Percentiles rank a stretch among this genome's conserved stretches.
Evolutionary conservation across 2,329 filamentous ascomycete genomes (phyloP).

Genomic region (Neofusicoccum cordaticola): DNA sequence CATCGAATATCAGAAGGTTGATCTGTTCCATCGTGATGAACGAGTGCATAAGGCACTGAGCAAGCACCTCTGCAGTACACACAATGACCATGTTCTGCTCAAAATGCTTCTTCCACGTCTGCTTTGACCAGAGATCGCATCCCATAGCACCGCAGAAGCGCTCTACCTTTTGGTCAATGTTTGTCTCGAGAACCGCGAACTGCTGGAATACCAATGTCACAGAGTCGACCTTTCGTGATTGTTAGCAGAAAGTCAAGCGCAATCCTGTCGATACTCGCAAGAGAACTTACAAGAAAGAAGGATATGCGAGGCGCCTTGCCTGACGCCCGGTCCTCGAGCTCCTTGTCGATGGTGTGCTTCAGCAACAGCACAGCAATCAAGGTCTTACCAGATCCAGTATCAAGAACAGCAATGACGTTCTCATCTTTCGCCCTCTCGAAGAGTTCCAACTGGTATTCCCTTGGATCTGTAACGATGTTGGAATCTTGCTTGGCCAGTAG

Average conservation of each 20-base stretch:
- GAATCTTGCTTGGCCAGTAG: constrained; percentile 52
- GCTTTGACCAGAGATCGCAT: constrained; percentile 58
- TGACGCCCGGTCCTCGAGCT: constrained; percentile 65
- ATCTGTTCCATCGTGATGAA: constrained; percentile 79
- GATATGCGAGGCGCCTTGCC: constrained; percentile 64
- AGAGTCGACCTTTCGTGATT: constrained; percentile 64
- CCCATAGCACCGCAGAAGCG: constrained; percentile 72
- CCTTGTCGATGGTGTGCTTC: constrained; percentile 70
- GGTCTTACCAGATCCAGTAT: constrained; percentile 95
- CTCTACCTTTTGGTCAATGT: constrained; percentile 72
- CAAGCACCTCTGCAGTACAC: constrained; percentile 85
- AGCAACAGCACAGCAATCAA: constrained; percentile 89
- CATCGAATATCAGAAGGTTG: constrained; percentile 90
- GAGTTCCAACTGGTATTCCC: constrained; percentile 89
- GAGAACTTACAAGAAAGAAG: constrained; percentile 70
- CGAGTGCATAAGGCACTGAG: constrained; percentile 72
- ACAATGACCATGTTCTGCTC: constrained; percentile 77
- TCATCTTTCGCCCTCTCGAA: constrained; percentile 81
- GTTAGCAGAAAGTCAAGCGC: background rate
- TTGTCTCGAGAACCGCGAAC: constrained; percentile 73
- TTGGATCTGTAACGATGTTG: constrained; percentile 69
- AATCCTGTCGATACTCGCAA: background rate
- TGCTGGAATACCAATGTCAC: constrained; percentile 91
- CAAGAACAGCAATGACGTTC: constrained; percentile 90
- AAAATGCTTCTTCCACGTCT: constrained; percentile 59